Evolutionary conservation across 495 filamentous ascomycete genomes (phyloP).

Genomic region (Pseudoneurospora amorphoporcata): DNA sequence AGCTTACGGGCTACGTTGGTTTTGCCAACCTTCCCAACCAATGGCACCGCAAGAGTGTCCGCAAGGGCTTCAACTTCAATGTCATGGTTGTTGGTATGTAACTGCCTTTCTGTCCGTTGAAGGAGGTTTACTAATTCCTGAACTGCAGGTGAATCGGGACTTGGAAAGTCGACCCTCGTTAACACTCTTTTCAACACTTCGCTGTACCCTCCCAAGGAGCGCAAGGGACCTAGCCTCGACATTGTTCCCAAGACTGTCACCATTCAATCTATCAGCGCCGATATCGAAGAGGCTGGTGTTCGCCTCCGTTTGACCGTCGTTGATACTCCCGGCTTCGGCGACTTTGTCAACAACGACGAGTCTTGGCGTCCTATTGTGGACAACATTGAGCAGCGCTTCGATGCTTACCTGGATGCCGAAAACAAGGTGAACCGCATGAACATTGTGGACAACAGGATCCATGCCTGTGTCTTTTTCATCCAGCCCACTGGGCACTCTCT

Average conservation of each 20-base stretch:
- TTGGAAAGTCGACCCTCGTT: constrained; percentile 97
- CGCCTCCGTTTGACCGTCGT: constrained; percentile 95
- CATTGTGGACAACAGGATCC: constrained; percentile 97
- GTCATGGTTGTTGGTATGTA: constrained; percentile 97
- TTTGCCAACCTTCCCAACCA: constrained; percentile 99
- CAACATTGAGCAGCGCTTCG: constrained; percentile 98
- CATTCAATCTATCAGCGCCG: constrained; percentile 96
- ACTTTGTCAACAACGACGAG: constrained; percentile 99
- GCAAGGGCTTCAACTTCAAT: constrained; percentile 99
- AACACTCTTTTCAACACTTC: constrained; percentile 99
- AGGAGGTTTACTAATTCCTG: constrained; percentile 6
- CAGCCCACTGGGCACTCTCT: constrained; percentile 98
- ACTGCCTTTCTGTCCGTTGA: background rate
- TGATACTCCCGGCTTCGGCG: constrained; percentile 95
- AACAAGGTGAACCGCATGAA: constrained; percentile 99
- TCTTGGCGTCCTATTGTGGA: constrained; percentile 98
- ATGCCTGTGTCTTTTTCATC: constrained; percentile 98
- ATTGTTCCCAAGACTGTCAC: constrained; percentile 98
- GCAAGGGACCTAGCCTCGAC: constrained; percentile 89
- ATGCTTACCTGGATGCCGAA: constrained; percentile 95
- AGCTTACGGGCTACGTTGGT: constrained; percentile 95
- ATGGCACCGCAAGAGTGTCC: constrained; percentile 99
- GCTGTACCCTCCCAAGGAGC: constrained; percentile 96
- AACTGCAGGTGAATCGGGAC: constrained; percentile 82
- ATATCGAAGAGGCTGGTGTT: constrained; percentile 98